Evolutionary conservation across 331 rosid genomes (phyloP).

Genomic region (Quercus tomentella): DNA sequence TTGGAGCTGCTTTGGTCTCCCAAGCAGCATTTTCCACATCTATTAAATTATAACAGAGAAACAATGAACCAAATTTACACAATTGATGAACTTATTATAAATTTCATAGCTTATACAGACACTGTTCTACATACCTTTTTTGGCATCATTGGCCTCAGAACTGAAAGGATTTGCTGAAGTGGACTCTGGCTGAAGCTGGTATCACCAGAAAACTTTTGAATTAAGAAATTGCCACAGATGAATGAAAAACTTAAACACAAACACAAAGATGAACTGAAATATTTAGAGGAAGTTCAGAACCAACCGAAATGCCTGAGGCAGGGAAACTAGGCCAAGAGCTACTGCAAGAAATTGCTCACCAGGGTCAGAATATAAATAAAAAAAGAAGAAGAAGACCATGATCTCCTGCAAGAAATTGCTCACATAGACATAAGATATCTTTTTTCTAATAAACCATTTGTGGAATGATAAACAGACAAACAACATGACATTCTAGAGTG

Average conservation of each 20-base stretch:
- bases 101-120: neutral
- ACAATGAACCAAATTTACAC: slow-evolving; percentile 4
- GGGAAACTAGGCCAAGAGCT: slow-evolving; percentile 58
- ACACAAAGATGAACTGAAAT: neutral
- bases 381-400: slow-evolving; percentile 7
- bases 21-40: slow-evolving; percentile 59
- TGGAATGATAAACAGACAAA: neutral
- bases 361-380: neutral
- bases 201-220: neutral
- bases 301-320: slow-evolving; percentile 47
- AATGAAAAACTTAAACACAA: neutral
- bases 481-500: neutral
- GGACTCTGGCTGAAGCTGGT: slow-evolving; percentile 45
- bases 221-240: neutral
- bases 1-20: slow-evolving; percentile 54
- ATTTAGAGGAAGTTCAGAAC: slow-evolving; percentile 23
- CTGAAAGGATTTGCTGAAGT: slow-evolving; percentile 33
- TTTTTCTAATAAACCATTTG: neutral
- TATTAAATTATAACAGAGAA: slow-evolving; percentile 20
- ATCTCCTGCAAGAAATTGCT: slow-evolving; percentile 42
- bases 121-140: slow-evolving; percentile 25
- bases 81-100: neutral
- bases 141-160: slow-evolving; percentile 33
- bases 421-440: no score
- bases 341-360: slow-evolving; percentile 38